Conservation (phyloP, 371 early-diverging fungal genomes). For the Circinella minor region DNA sequence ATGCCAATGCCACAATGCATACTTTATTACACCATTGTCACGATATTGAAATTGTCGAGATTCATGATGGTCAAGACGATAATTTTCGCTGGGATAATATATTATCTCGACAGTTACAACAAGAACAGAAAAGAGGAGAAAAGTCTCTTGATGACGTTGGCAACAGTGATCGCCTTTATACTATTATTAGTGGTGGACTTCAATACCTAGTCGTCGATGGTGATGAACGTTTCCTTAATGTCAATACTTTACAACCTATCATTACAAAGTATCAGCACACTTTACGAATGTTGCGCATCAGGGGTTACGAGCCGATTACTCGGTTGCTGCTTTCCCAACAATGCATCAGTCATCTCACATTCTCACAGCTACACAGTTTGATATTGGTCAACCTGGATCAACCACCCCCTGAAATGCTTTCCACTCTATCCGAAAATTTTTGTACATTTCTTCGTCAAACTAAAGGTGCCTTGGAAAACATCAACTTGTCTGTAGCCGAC, state of each 20-base stretch:
- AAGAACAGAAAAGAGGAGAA: no score
- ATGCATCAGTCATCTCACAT: not conserved
- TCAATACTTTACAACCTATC: not conserved
- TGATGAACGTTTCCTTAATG: not conserved
- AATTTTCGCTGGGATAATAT: not conserved
- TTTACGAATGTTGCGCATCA: not conserved
- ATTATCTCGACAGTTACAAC: not conserved
- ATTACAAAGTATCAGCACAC: not conserved
- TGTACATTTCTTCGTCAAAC: not conserved
- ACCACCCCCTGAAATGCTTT: not conserved
- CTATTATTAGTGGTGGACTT: not conserved
- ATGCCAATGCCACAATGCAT: not conserved
- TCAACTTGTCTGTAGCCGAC: not conserved
- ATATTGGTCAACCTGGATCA: not conserved
- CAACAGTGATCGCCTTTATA: no score
- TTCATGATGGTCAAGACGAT: slow-evolving; percentile 6
- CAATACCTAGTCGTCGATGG: not conserved
- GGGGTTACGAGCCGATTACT: not conserved
- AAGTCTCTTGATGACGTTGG: no score
- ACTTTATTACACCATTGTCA: not conserved
- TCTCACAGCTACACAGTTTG: not conserved
- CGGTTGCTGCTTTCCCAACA: not conserved
- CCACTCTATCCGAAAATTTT: not conserved
- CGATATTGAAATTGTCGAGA: not conserved
- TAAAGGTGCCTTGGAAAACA: not conserved